phyloP scores from a whole-genome alignment of 352 stramenopile species.

The Pseudoperonospora humuli region DNA sequence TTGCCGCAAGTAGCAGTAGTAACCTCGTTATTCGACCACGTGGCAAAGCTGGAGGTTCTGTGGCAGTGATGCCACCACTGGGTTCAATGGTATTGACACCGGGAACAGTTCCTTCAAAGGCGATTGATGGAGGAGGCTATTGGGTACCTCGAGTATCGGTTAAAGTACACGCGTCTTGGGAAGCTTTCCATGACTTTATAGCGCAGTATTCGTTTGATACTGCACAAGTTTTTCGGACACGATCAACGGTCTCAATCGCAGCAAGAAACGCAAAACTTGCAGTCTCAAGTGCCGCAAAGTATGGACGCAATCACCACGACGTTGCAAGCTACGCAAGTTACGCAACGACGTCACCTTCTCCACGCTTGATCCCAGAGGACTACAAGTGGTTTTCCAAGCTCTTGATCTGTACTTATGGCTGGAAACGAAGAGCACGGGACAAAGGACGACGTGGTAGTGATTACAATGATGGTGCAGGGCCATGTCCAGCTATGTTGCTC shows the following conservation, averaged over 20 bases:
- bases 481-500: constrained; percentile 64
- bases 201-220: constrained; percentile 50
- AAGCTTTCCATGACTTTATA: constrained; percentile 47
- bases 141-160: constrained; percentile 26
- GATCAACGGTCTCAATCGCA: constrained; percentile 56
- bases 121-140: constrained; percentile 23
- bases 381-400: constrained; percentile 75
- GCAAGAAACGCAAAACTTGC: constrained; percentile 52
- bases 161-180: constrained; percentile 55
- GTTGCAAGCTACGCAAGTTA: constrained; percentile 37
- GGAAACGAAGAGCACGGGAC: constrained; percentile 55
- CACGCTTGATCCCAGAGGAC: constrained; percentile 38
- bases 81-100: constrained; percentile 23
- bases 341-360: constrained; percentile 8
- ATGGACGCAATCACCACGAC: constrained; percentile 9
- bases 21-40: constrained; percentile 16
- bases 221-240: constrained; percentile 58
- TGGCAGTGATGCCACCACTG: constrained; percentile 12
- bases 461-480: constrained; percentile 5
- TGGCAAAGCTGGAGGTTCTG: neutral
- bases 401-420: constrained; percentile 66
- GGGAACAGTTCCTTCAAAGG: constrained; percentile 23
- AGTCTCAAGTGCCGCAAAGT: constrained; percentile 16
- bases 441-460: constrained; percentile 18
- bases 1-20: constrained; percentile 5